phyloP scores from a whole-genome alignment of 805 yeast genomes.

The Ogataea parapolymorpha region DNA sequence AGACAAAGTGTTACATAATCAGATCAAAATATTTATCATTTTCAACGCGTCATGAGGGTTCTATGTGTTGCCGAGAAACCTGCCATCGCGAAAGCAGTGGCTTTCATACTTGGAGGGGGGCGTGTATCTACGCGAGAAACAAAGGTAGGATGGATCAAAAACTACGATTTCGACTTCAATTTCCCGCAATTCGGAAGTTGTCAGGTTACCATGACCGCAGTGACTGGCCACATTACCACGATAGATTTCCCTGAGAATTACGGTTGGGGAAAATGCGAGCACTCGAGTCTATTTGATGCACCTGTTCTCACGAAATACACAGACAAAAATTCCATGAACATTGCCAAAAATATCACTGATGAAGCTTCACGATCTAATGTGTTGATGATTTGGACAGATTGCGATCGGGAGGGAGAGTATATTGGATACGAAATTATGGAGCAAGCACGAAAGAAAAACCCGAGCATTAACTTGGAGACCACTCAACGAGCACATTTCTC shows the following conservation, averaged over 20 bases:
- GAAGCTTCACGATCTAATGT: constrained; percentile 60
- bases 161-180: constrained; percentile 70
- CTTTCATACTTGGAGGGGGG: constrained; percentile 76
- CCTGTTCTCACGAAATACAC: constrained; percentile 43
- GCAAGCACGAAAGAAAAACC: constrained; percentile 58
- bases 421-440: constrained; percentile 80
- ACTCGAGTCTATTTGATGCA: constrained; percentile 67
- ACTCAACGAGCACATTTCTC: constrained; percentile 81
- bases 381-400: constrained; percentile 96
- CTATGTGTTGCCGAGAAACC: constrained; percentile 97
- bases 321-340: constrained; percentile 37
- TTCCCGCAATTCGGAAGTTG: constrained; percentile 63
- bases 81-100: constrained; percentile 84
- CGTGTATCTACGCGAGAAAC: constrained; percentile 45
- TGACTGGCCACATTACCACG: constrained; percentile 76
- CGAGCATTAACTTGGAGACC: constrained; percentile 41
- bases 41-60: constrained; percentile 50
- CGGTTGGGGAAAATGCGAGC: constrained; percentile 65
- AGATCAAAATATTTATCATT: constrained; percentile 1
- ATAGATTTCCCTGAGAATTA: constrained; percentile 61
- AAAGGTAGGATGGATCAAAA: constrained; percentile 60
- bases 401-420: constrained; percentile 95
- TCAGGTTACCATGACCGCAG: constrained; percentile 88
- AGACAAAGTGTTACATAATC: constrained; percentile 4
- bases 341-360: constrained; percentile 62